Percentiles rank a stretch among this genome's conserved stretches.
phyloP scores from a whole-genome alignment of 139 green algal genomes.

The Microglena sp. region DNA sequence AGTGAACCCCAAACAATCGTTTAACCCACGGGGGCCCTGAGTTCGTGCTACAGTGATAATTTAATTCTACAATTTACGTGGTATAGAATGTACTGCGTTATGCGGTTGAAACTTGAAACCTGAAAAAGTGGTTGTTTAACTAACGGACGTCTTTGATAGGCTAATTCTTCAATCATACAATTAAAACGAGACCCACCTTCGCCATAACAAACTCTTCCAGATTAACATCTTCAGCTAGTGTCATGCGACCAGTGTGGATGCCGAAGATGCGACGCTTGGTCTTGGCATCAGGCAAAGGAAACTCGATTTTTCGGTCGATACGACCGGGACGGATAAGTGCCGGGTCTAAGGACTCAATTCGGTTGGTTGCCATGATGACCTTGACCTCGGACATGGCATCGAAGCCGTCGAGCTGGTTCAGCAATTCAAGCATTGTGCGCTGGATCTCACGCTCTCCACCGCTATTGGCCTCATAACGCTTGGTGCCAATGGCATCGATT shows the following conservation, averaged over 20 bases:
- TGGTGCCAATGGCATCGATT: constrained; percentile 97
- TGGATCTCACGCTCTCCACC: constrained; percentile 97
- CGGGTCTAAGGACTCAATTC: constrained; percentile 93
- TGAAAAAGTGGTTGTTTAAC: no score
- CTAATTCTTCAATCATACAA: no score
- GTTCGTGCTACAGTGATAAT: no score
- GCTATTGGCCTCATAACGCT: constrained; percentile 86
- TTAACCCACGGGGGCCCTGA: no score
- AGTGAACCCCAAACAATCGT: no score
- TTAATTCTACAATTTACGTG: no score
- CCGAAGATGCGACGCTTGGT: constrained; percentile 97
- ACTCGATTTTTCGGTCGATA: constrained; percentile 96
- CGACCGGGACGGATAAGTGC: constrained; percentile 91
- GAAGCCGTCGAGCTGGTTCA: constrained; percentile 98
- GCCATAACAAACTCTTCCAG: constrained; percentile 95
- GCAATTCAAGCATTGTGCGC: constrained; percentile 95
- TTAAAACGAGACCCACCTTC: no score
- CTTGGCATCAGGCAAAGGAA: constrained; percentile 96
- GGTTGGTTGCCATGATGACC: constrained; percentile 99
- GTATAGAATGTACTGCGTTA: no score
- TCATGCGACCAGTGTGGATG: constrained; percentile 87
- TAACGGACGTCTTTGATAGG: no score
- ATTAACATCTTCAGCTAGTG: constrained; percentile 89
- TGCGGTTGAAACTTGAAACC: no score
- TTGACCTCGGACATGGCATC: constrained; percentile 93